Percentiles rank a stretch among this genome's conserved stretches.
These are phyloP conservation scores for Vitis vinifera DNA, from an alignment of 164 flowering plant species.

Conservation along the genomic window DNA sequence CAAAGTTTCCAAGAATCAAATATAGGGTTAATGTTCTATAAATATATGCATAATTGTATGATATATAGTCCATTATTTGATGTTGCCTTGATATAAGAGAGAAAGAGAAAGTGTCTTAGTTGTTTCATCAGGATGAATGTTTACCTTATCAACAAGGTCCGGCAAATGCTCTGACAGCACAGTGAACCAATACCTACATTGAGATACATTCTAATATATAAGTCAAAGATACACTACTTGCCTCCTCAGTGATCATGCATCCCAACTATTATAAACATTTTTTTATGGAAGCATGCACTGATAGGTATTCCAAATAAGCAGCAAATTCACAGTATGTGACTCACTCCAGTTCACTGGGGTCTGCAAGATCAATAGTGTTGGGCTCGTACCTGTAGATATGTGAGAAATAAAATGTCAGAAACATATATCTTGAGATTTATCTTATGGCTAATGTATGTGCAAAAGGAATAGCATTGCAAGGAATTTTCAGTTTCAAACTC, in stretches of 20 bases:
- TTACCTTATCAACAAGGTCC: constrained; percentile 98
- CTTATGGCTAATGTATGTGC: neutral
- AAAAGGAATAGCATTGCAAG: neutral
- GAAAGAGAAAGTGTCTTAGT: neutral
- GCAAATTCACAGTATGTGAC: constrained; percentile 22
- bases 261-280: neutral
- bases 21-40: too few species aligned
- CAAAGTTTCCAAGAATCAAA: too few species aligned
- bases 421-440: neutral
- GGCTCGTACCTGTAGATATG: constrained; percentile 84
- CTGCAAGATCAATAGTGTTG: constrained; percentile 90
- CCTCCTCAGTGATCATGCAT: too few species aligned
- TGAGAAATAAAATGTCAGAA: constrained; percentile 10
- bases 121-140: constrained; percentile 3
- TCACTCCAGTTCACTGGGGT: constrained; percentile 87
- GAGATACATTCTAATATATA: constrained; percentile 15
- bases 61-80: neutral
- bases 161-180: constrained; percentile 87
- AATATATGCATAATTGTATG: too few species aligned
- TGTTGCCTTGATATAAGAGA: neutral
- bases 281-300: neutral
- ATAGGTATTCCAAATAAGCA: neutral
- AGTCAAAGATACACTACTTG: constrained; percentile 5
- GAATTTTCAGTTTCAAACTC: neutral
- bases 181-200: constrained; percentile 86